Evolutionary conservation across 441 rosid species (phyloP), one percentile per base, ranked within the genome.

Genomic region (Erodium chrysanthum): DNA sequence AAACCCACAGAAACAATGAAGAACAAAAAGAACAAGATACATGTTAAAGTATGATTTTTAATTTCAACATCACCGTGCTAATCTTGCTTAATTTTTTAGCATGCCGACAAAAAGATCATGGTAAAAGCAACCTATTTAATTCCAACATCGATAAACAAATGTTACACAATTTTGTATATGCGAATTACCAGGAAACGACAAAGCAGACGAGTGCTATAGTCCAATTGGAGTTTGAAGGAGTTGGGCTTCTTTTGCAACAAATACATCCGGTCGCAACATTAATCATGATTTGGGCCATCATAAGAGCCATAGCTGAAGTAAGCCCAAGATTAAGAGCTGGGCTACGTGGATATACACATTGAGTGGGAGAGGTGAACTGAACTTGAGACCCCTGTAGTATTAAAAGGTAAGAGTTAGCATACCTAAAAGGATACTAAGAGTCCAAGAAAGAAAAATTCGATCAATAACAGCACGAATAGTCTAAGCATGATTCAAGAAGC

Each of bases 271-370:
- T 83, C 64, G 88, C 79, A 15, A 82, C 78, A 31, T 82, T 90
- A 2, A 76, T 79, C 50, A 84, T 75, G 33, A 87, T 71, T 77
- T 90, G 97, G 68, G 97, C 92, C 61, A 87, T 54, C 84, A 87
- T 18, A 65, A 92, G 91, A 40, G 87, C 74, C 42, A 84, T 65
- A 8, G 97, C 90, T 12, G 97, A 82, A 61, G 88, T 80, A 71
- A 90, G 76, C 23, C 98, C 98, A 75, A 89, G 91, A 50, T 77
- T 77, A 21, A 79, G 79, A 59, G 98, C 97, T 61, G 95, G 90
- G 76, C 86, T 90, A 72, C 85, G 78, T 48, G 90, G 84, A 76
- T 86, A 90, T 17, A 84, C 78, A 78, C 97, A 93, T 69, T 76
- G 81, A 14, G 81, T 75, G 8, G 80, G 61, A 62, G 83, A 52